Evolutionary conservation across 1,139 yeast species (phyloP), one percentile per base, ranked within the genome.

Genomic region (Blastobotrys proliferans): DNA sequence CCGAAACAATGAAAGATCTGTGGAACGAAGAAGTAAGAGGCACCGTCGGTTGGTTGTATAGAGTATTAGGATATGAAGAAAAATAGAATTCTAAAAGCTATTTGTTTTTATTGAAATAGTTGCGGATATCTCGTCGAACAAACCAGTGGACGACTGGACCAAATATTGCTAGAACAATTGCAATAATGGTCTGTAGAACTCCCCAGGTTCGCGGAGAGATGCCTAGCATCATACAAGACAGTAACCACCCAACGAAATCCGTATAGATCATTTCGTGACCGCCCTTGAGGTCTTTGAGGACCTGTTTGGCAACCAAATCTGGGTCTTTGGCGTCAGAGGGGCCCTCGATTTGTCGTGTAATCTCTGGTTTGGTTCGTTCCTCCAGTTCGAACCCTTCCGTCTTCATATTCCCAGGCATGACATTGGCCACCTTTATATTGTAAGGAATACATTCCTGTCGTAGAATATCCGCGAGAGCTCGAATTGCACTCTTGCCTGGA

Each of bases 301-400:
- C 73, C 14, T 74, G 69, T 16, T 70, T 67, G 9, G 94, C 84
- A 56, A 95, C 87, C 38, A 69, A 68, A 16, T 75, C 81, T 1
- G 84, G 81, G 1, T 81, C 60, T 20, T 87, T 82, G 0, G 97
- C 79, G 5, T 60, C 62, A 13, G 94, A 83, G 1, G 94, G 73
- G 1, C 98, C 98, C 62, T 94, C 98, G 35, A 94, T 86, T 22
- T 66, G 66, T 49, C 73, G 76, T 2, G 97, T 90, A 46, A 94
- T 85, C 21, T 73, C 76, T 0, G 98, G 98, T 60, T 94, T 94
- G 5, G 94, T 83, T 49, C 67, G 66, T 58, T 90, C 84, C 62
- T 94, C 99, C 47, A 79, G 79, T 5, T 68, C 77, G 56, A 64
- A 94, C 0, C 98, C 99, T 62, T 90, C 97, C 51, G 95, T 83